Evolutionary conservation across 352 stramenopile genomes (phyloP), one percentile per base, ranked within the genome.

Genomic region (Nothophytophthora sp.): DNA sequence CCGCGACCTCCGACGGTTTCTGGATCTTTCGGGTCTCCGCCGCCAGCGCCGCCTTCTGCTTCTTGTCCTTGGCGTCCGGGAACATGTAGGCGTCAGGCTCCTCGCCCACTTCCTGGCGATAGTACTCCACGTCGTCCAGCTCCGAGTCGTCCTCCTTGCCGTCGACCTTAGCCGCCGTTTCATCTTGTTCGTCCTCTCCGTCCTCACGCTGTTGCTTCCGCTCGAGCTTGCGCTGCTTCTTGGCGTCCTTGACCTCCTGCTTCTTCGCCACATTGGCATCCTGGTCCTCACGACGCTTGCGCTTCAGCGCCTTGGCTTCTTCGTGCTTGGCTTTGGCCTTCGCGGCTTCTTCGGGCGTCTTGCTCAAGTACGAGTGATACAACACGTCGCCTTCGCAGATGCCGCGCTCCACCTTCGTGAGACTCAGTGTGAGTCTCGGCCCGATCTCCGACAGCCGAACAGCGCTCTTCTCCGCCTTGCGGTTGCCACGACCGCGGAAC

Each of bases 371-470:
- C 19, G 92, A 91, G 79, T 99, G 96, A 73, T 98, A 99, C 53
- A 99, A 82, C 34, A 99, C 94, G 68, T 99, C 97, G 34, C 97
- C 96, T 27, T 95, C 85, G 47, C 88, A 97, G 30, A 99, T 76
- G 46, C 96, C 96, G 42, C 96, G 81, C 76, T 99, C 92, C 30
- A 99, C 96, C 79, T 99, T 99, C 32, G 88, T 95, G 2, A 99
- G 75, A 59, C 97, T 88, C 20, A 99, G 67, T 16, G 88, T 97
- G 23, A 99, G 63, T 7, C 97, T 77, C 15, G 97, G 97, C 8
- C 97, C 97, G 27, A 99, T 86, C 77, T 99, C 97, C 5, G 96
- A 86, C 45, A 99, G 71, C 46, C 97, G 96, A 27, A 99, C 90
- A 8, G 92, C 90, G 44, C 83, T 91, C 60, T 98, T 98, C 61